Conservation (phyloP, 257 asterid species). For the Orobanche coerulescens region DNA sequence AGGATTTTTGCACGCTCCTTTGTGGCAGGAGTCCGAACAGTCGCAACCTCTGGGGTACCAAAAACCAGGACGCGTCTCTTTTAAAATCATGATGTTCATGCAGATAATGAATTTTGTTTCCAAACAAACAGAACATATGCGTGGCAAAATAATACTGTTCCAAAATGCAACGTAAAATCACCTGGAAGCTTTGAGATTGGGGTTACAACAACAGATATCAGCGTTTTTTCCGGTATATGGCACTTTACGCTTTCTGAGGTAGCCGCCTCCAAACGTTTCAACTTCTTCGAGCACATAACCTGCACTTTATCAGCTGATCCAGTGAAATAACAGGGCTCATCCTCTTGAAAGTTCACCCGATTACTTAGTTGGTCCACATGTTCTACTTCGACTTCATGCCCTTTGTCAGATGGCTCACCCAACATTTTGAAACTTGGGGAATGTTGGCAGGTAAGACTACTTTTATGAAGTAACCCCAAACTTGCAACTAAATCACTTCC, state of each 20-base stretch:
- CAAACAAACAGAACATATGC: neutral
- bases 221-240: conserved; percentile 25
- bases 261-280: conserved; percentile 23
- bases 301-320: conserved; percentile 26
- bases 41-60: conserved; percentile 31
- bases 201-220: conserved; percentile 33
- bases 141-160: conserved; percentile 1
- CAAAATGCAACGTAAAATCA: conserved; percentile 27
- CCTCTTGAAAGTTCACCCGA: conserved; percentile 18
- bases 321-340: conserved; percentile 22
- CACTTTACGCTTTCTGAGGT: conserved; percentile 24
- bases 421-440: neutral
- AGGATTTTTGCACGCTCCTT: conserved; percentile 41
- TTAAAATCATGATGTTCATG: conserved; percentile 15
- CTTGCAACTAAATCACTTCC: conserved; percentile 12
- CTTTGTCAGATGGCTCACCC: conserved; percentile 28
- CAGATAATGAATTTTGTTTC: neutral
- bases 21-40: conserved; percentile 63
- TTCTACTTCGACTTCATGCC: conserved; percentile 21
- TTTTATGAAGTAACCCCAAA: conserved; percentile 11
- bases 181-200: conserved; percentile 43
- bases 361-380: conserved; percentile 12
- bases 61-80: neutral
- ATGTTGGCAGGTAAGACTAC: conserved; percentile 4
- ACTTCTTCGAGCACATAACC: conserved; percentile 20